Evolutionary conservation across 2,329 filamentous ascomycete species (phyloP), one percentile per base, ranked within the genome.

Genomic region (Trichoderma afroharzianum): DNA sequence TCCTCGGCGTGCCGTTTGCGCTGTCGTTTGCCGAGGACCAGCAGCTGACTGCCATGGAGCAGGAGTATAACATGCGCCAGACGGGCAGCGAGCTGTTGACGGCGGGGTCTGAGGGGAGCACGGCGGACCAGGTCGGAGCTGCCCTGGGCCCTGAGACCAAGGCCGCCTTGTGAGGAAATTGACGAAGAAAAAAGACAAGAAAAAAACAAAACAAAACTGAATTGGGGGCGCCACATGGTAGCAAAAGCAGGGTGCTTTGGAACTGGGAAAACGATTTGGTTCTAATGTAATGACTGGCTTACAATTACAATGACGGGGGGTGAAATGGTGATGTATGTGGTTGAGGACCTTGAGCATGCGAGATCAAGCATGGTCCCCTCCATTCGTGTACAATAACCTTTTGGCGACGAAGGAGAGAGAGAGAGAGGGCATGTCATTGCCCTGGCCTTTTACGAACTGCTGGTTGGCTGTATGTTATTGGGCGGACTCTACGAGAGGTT

Each of bases 31-130:
- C 92, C 74, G 96, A 99, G 87, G 96, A 99, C 86, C 94, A 98
- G 87, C 93, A 97, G 86, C 90, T 97, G 81, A 87, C 95, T 75
- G 95, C 97, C 86, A 97, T 98, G 94, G 96, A 99, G 90, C 91
- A 94, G 83, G 95, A 98, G 86, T 94, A 95, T 89, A 91, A 92
- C 82, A 96, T 97, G 93, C 92, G 96, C 82, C 93, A 97, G 88
- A 90, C 92, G 79, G 94, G 94, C 74, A 91, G 92, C 80, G 93
- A 97, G 80, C 80, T 90, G 47, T 78, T 90, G 73, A 88, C 87
- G 14, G 85, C 84, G 14, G 85, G 84, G 43, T 76, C 79, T 5
- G 82, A 81, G 64, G 78, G 78, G 68, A 82, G 78, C 73, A 88
- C 86, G 6, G 85, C 85, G 1, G 83, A 86, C 58, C 83, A 84